Evolutionary conservation across 257 asterid species (phyloP), one percentile per base, ranked within the genome.

Genomic region (Nicotiana sylvestris): DNA sequence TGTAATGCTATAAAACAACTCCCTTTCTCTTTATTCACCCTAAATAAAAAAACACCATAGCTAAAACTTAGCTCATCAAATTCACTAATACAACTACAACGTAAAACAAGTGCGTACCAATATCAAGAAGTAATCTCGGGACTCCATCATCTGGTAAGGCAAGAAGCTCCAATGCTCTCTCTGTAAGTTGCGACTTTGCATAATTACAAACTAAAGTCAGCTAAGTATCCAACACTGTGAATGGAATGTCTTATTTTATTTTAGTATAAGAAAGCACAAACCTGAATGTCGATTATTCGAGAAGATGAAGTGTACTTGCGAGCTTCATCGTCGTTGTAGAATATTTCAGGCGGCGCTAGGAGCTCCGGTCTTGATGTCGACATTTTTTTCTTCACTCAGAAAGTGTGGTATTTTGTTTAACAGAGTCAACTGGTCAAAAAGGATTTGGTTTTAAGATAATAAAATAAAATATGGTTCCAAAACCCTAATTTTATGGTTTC

Each of bases 301-400:
- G 99, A 93, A 69, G 99, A 95, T 17, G 98, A 93, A 6, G 99
- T 95, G 84, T 93, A 93, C 82, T 95, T 95, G 78, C 97, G 97
- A 82, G 98, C 99, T 89, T 95, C 99, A 2, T 88, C 94, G 6
- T 92, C 93, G 66, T 95, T 91, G 90, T 95, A 95, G 84, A 93
- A 93, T 78, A 95, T 90, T 90, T 95, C 98, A 46, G 98, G 98
- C 81, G 98, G 98, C 81, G 98, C 98, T 91, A 89, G 94, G 58
- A 93, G 89, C 91, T 95, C 98, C 21, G 98, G 98, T 58, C 98
- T 90, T 33, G 98, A 91, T 81, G 49, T 43, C 62, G 97, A 72
- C 98, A 93, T 21, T 93, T 27, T 61, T 21, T 62, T 25, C 11
- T 43, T 43, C 10, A 8, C 11, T 43, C 18, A 77, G n/a, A 27